These are phyloP conservation scores for Quercus aquifolioides DNA, from an alignment of 306 rosid genomes.

Conservation along the genomic window DNA sequence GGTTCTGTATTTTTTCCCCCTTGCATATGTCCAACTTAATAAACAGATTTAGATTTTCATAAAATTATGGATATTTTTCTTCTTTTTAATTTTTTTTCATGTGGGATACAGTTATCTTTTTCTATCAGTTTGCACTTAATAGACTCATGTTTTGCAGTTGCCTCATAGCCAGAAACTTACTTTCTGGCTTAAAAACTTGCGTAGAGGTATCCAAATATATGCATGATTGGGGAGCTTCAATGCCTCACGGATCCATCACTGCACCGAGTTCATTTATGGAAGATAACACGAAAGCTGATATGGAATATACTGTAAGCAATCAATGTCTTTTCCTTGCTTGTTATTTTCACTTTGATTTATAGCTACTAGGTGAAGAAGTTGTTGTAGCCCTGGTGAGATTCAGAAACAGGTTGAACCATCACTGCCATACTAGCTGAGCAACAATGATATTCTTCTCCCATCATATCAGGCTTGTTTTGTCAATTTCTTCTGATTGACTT, in stretches of 20 bases:
- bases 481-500: not conserved
- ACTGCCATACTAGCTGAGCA: not conserved
- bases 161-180: constrained; percentile 95
- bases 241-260: constrained; percentile 39
- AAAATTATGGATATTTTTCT: constrained; percentile 7
- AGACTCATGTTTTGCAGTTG: constrained; percentile 61
- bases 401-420: not conserved
- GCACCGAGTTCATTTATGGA: constrained; percentile 52
- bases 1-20: not conserved
- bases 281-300: constrained; percentile 54
- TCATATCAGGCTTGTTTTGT: not conserved
- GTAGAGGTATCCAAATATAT: constrained; percentile 74
- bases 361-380: not conserved
- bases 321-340: constrained; percentile 12
- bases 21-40: not conserved
- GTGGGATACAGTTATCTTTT: constrained; percentile 9
- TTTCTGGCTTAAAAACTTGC: constrained; percentile 92
- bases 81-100: not conserved
- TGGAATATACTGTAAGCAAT: constrained; percentile 53
- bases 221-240: constrained; percentile 66
- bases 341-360: not conserved
- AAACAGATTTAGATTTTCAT: not conserved
- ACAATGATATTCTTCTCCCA: not conserved
- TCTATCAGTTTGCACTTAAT: constrained; percentile 12
- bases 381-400: not conserved